Base-by-base conservation (phyloP, 768 basidiomycete species). In the Leccinum imitatum region DNA sequence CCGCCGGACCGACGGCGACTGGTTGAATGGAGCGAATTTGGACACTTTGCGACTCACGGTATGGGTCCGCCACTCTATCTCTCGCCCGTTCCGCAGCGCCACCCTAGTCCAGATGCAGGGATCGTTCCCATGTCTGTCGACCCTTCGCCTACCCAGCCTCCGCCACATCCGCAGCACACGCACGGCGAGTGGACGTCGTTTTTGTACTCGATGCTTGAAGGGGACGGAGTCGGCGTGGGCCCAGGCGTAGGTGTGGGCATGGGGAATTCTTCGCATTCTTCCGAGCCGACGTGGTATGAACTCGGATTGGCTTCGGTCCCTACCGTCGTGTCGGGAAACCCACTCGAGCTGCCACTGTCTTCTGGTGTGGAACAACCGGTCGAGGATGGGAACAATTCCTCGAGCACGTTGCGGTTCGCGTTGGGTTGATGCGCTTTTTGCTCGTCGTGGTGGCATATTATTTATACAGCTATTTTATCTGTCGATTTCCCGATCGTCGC, bases 151-250 rank as follows among this genome's bases (percentile, higher is more conserved):
- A 41, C 17, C 17, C 41, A 41, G 17, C 41, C 17, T 1, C 8
- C 60, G 0, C 10, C 57, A 6, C 61, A 60, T 21, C 44, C 64
- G 1, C 31, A 54, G 0, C 65, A 60, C 10, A 44, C 67, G 0
- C 64, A 63, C 9, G 72, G 72, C 13, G 72, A 73, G 46, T 73
- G 72, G 72, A 73, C 72, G 0, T 73, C 73, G 5, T 75, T 73
- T 50, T 57, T 73, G 25, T 71, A 73, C 46, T 73, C 72, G 14
- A 68, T 73, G 71, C 73, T 73, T 31, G 72, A 73, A 27, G 69
- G 73, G 14, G 73, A 74, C 21, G 67, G 64, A 3, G 64, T 66
- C 3, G 65, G 64, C 8, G 64, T 57, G 2, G 55, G 63, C 4
- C 41, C 41, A n/a, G 41, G 41, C 41, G 50, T 63, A 3, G 46